Evolutionary conservation across 371 early-diverging fungal species (phyloP).

Genomic region (Entomophthora muscae): DNA sequence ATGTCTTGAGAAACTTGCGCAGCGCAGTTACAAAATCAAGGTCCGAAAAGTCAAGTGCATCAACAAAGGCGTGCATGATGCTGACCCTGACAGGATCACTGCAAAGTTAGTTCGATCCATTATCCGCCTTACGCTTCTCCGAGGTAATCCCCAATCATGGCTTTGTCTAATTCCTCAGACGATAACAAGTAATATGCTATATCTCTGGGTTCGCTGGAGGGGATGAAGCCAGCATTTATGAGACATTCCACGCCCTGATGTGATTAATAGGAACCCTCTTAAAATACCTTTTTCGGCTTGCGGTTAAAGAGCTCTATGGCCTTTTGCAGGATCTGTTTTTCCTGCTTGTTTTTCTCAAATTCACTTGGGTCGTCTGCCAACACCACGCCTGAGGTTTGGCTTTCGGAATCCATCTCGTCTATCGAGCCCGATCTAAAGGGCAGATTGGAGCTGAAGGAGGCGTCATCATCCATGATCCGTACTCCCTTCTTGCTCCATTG

Average conservation of each 20-base stretch:
- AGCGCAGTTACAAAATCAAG: conserved; percentile 70
- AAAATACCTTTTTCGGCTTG: conserved; percentile 21
- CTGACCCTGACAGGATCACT: conserved; percentile 62
- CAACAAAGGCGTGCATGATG: conserved; percentile 92
- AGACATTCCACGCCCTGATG: conserved; percentile 48
- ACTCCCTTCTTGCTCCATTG: conserved; percentile 27
- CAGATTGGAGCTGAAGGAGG: too few species aligned
- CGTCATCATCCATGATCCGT: background rate
- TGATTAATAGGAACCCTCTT: background rate
- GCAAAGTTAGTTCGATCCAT: background rate
- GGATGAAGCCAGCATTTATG: conserved; percentile 43
- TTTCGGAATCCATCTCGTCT: background rate
- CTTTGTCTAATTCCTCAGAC: conserved; percentile 69
- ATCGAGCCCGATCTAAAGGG: background rate
- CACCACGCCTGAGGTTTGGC: background rate
- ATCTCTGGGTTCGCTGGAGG: conserved; percentile 27
- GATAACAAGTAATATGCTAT: conserved; percentile 54
- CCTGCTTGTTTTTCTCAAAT: conserved; percentile 60
- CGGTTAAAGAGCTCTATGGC: conserved; percentile 68
- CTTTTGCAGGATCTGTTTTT: conserved; percentile 64
- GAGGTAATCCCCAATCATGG: conserved; percentile 83
- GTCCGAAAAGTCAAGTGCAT: conserved; percentile 64
- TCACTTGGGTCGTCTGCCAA: conserved; percentile 34
- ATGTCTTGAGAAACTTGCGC: conserved; percentile 71
- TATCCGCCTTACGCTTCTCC: conserved; percentile 43